phyloP scores from a whole-genome alignment of 1,284 basidiomycete species.

The Termitomyces sp. region DNA sequence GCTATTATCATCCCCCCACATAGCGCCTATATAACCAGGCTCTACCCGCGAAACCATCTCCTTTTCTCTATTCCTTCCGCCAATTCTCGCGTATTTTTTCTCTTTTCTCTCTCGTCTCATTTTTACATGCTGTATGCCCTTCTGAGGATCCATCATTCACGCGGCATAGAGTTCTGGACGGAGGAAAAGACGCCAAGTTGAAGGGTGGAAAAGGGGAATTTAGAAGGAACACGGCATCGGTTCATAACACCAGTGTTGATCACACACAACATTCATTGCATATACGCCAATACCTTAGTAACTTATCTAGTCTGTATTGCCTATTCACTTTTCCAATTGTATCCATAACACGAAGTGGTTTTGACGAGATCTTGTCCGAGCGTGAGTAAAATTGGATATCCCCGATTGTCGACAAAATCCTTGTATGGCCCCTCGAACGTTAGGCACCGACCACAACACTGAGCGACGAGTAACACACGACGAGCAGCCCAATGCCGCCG shows the following conservation, averaged over 20 bases:
- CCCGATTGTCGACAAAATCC: constrained; percentile 16
- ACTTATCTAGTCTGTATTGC: constrained; percentile 16
- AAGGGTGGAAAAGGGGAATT: neutral
- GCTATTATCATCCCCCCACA: neutral
- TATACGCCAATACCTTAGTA: constrained; percentile 10
- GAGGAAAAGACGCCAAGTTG: neutral
- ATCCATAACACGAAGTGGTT: constrained; percentile 3
- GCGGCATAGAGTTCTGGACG: neutral
- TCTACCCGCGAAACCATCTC: neutral
- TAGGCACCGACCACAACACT: constrained; percentile 6
- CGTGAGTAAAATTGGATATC: constrained; percentile 21
- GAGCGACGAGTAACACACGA: constrained; percentile 3
- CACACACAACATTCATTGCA: constrained; percentile 4
- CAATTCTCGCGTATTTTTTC: neutral
- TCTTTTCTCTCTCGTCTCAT: neutral
- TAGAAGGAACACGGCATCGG: constrained; percentile 5
- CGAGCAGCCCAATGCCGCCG: constrained; percentile 16
- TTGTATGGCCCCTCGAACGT: constrained; percentile 7
- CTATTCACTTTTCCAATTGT: constrained; percentile 10
- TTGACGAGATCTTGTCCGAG: constrained; percentile 10
- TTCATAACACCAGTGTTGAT: constrained; percentile 16
- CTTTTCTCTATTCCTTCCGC: neutral
- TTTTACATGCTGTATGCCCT: neutral
- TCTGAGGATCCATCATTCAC: neutral
- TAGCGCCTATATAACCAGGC: constrained; percentile 11